Evolutionary conservation across 257 asterid species (phyloP), one percentile per base, ranked within the genome.

Genomic region (Fraxinus americana): DNA sequence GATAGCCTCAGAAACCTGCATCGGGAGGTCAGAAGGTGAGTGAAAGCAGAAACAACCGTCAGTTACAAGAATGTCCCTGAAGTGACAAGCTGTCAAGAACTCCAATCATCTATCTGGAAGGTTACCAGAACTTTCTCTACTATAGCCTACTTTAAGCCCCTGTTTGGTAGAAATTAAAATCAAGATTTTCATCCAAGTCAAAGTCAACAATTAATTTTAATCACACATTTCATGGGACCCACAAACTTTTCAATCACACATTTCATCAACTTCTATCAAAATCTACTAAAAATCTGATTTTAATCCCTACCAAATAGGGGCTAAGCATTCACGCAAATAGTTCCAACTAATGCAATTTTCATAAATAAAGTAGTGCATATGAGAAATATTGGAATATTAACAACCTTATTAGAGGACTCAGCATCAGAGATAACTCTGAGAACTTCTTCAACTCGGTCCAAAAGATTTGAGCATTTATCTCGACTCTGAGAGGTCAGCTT

Each of bases 341-440:
- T 8, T 52, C n/a, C 66, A 12, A 59, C 67, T 29, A 27, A 67
- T 66, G 59, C 70, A 59, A 38, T 52, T 30, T 48, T 36, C 54
- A 29, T 61, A 65, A 29, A 23, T 19, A 14, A 36, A 66, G 70
- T 48, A 68, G 45, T 35, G 66, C 67, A 63, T 4, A 14, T 9
- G 76, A 79, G 71, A 65, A 69, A 67, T 67, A 25, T 71, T 36
- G 11, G 57, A 73, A 35, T 21, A 36, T n/a, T 36, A 80, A 76
- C 82, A n/a, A 92, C 98, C 98, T 90, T 84, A 83, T 85, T 90
- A 35, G 96, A 87, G 80, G 97, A 91, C 82, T 94, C 98, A 3
- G 91, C 88, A 85, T 92, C 97, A 36, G 88, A 76, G 74, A 92
- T 88, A 75, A 83, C 86, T 75, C 87, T 88, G 77, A 92, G 92